phyloP scores from a whole-genome alignment of 2,329 filamentous ascomycete genomes.

The Lachnellula occidentalis region DNA sequence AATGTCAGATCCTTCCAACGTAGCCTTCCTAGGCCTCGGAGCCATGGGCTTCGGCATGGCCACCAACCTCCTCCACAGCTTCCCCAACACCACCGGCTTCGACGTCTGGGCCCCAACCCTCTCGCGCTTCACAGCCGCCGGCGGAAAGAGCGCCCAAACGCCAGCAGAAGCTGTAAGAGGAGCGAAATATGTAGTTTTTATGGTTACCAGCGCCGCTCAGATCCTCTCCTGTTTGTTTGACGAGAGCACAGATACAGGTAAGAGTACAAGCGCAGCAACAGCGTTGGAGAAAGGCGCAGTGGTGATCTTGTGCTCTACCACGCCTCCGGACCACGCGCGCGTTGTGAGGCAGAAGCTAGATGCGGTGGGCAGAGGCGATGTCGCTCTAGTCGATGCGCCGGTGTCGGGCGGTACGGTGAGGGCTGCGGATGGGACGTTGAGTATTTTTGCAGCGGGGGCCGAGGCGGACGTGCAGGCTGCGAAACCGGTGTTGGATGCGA shows the following conservation, averaged over 20 bases:
- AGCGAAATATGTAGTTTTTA: slow-evolving; percentile 60
- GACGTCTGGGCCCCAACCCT: slow-evolving; percentile 65
- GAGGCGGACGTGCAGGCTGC: slow-evolving; percentile 52
- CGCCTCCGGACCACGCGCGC: slow-evolving; percentile 60
- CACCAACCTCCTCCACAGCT: slow-evolving; percentile 63
- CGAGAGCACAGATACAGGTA: too few relatives aligned
- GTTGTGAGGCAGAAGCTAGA: slow-evolving; percentile 53
- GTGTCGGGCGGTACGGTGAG: slow-evolving; percentile 66
- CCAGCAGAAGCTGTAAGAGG: slow-evolving; percentile 56
- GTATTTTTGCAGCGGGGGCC: slow-evolving; percentile 66
- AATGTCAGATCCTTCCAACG: slow-evolving; percentile 5
- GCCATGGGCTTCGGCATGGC: slow-evolving; percentile 84
- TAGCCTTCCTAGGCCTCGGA: slow-evolving; percentile 52
- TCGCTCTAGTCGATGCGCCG: slow-evolving; percentile 64
- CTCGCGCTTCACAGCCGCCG: slow-evolving; percentile 57
- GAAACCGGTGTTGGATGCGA: slow-evolving; percentile 53
- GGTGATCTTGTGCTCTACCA: slow-evolving; percentile 64
- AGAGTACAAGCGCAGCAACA: slow-evolving; percentile 22
- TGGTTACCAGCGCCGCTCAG: slow-evolving; percentile 70
- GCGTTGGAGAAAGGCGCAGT: slow-evolving; percentile 48
- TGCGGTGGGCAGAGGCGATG: slow-evolving; percentile 51
- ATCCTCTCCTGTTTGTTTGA: slow-evolving; percentile 62
- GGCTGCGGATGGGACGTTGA: slow-evolving; percentile 65
- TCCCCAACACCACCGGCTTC: slow-evolving; percentile 58
- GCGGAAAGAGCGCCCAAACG: slow-evolving; percentile 53